Base-by-base conservation (phyloP, 1,139 yeast genomes). In the Pichia cactophila region DNA sequence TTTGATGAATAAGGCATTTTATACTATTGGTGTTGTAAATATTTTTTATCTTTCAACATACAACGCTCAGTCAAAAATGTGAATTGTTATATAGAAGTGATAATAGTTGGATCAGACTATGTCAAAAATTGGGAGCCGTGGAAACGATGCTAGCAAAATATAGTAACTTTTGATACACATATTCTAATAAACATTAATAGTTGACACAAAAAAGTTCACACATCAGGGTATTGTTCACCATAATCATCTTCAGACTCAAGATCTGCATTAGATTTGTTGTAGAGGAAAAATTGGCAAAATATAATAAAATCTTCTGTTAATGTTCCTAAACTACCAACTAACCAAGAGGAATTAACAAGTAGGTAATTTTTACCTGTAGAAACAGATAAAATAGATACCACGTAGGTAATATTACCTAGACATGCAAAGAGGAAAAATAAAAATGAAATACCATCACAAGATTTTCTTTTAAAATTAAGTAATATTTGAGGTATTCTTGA, bases 361-460 rank as follows among this genome's bases (percentile, higher is more conserved):
- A 90, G 66, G 59, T 87, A 90, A 52, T 78, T 72, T 64, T 76
- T 73, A 50, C 88, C 81, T 49, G 82, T 71, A 57, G 87, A 88
- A 43, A 89, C 86, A 42, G 85, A 77, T 47, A 90, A 69, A 50
- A 90, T 90, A 16, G 95, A 85, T 29, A 87, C 76, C 41, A 90
- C 96, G 60, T 88, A 90, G 0, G 96, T 87, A 62, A 86, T 72
- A 65, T 90, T 90, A 44, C 97, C 97, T 53, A 90, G 70, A 65
- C 96, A 88, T 36, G 97, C 97, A 73, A 90, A 89, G 40, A 89
- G 70, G 68, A 90, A 90, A 68, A 90, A 90, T 75, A 90, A 74
- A 64, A 90, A 88, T 29, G 95, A 85, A 48, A 90, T 85, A 31
- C 97, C 97, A 53, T 89, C 97, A 62, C 96, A 86, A 2, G 95